These are phyloP conservation scores for Crithidia sp. DNA, from an alignment of 208 protist genomes.

Conservation along the genomic window DNA sequence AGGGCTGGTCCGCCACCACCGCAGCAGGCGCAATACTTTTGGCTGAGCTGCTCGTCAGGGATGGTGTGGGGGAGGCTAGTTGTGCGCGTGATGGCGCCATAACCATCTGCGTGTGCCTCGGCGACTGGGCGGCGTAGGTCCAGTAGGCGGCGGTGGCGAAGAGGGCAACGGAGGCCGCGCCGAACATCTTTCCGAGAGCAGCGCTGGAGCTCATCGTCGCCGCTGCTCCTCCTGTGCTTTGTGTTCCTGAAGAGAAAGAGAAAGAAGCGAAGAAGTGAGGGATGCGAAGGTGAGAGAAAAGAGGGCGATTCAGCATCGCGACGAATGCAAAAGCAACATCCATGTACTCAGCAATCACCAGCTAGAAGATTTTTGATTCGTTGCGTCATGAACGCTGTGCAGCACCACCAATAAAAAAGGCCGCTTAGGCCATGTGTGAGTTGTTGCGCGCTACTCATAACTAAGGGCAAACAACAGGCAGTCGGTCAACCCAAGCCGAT, in stretches of 20 bases:
- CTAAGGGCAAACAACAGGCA: too few relatives aligned
- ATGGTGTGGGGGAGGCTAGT: neutral
- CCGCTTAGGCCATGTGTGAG: too few relatives aligned
- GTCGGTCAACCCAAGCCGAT: too few relatives aligned
- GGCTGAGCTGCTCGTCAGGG: neutral
- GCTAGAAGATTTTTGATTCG: too few relatives aligned
- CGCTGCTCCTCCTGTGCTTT: neutral
- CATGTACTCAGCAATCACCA: too few relatives aligned
- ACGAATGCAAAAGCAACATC: too few relatives aligned
- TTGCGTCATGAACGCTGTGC: too few relatives aligned
- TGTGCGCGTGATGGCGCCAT: constrained; percentile 13
- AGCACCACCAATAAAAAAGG: too few relatives aligned
- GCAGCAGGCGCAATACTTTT: neutral
- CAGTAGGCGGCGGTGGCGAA: constrained; percentile 25
- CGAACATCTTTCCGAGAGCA: constrained; percentile 23
- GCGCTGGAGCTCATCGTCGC: constrained; percentile 22
- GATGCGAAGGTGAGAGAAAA: neutral
- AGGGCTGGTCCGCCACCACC: neutral
- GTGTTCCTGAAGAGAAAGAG: neutral
- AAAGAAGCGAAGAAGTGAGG: neutral
- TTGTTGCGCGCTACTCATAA: too few relatives aligned
- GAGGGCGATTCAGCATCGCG: too few relatives aligned
- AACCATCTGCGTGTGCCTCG: constrained; percentile 23
- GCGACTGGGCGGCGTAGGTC: constrained; percentile 15
- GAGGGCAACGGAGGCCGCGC: constrained; percentile 27